Evolutionary conservation across 2,329 filamentous ascomycete genomes (phyloP).

Genomic region (Hysterium pulicare): DNA sequence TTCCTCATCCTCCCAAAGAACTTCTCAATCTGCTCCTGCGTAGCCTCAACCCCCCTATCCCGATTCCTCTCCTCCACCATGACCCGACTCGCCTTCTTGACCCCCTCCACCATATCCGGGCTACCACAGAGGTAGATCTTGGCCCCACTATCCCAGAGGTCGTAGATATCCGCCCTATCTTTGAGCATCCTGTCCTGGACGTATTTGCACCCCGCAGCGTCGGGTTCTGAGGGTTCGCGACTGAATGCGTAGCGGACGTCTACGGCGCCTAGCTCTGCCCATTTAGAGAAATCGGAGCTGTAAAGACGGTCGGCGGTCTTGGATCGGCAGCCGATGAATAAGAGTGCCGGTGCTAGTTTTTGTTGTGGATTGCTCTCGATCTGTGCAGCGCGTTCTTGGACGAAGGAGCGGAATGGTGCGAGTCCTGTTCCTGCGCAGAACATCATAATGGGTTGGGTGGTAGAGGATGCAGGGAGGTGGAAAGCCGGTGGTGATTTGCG

Average conservation of each 20-base stretch:
- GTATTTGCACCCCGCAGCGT: conserved; percentile 18
- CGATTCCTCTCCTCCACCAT: conserved; percentile 46
- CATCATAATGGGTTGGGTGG: conserved; percentile 45
- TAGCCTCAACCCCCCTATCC: conserved; percentile 36
- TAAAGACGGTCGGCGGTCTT: conserved; percentile 15
- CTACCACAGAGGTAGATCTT: conserved; percentile 13
- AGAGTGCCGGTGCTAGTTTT: conserved; percentile 8
- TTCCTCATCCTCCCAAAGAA: conserved; percentile 9
- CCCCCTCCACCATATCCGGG: conserved; percentile 22
- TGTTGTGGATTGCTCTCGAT: conserved; percentile 8
- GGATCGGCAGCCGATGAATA: conserved; percentile 14
- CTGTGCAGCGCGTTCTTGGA: conserved; percentile 20
- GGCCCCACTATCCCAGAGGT: conserved; percentile 10
- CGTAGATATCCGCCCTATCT: conserved; percentile 8
- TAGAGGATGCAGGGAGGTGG: conserved; percentile 50
- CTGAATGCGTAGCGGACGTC: conserved; percentile 5
- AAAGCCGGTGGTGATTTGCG: conserved; percentile 37
- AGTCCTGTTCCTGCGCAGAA: conserved; percentile 15
- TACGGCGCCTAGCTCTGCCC: neutral
- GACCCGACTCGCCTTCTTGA: conserved; percentile 36
- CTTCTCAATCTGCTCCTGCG: conserved; percentile 9
- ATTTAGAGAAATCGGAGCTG: neutral
- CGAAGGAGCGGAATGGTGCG: conserved; percentile 15
- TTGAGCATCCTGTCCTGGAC: conserved; percentile 21
- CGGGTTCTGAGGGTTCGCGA: conserved; percentile 5